These are phyloP conservation scores for Puccinia coronata DNA, from an alignment of 1,284 basidiomycete species.

Conservation along the genomic window DNA sequence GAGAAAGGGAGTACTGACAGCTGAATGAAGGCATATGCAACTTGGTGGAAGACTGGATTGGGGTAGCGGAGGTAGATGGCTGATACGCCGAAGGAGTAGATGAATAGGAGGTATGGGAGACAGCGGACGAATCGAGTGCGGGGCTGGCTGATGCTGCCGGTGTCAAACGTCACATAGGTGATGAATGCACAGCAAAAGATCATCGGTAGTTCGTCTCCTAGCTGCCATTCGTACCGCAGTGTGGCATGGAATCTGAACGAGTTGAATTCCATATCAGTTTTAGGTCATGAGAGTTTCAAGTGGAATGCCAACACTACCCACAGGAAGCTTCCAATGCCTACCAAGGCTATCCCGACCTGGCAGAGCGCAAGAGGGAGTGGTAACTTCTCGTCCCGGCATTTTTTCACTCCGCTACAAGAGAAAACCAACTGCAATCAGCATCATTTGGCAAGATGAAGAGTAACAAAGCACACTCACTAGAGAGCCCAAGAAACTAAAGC, in stretches of 20 bases:
- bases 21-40: constrained; percentile 62
- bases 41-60: constrained; percentile 64
- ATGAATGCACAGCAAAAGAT: constrained; percentile 56
- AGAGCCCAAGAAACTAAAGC: constrained; percentile 39
- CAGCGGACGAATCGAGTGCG: constrained; percentile 49
- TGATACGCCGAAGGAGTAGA: constrained; percentile 52
- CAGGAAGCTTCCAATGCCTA: constrained; percentile 49
- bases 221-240: constrained; percentile 56
- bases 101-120: constrained; percentile 50
- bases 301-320: background rate
- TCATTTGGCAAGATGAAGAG: background rate
- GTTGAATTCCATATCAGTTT: too few relatives aligned
- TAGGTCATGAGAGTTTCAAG: background rate
- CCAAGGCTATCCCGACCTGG: constrained; percentile 42
- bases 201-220: constrained; percentile 59
- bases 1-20: constrained; percentile 51
- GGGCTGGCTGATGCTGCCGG: constrained; percentile 48
- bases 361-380: constrained; percentile 41
- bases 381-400: constrained; percentile 30
- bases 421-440: background rate
- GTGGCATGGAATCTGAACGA: constrained; percentile 57
- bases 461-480: background rate
- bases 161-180: constrained; percentile 56
- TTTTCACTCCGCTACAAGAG: constrained; percentile 30
- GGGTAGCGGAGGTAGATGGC: constrained; percentile 58